Percentiles rank a stretch among this genome's conserved stretches.
These are phyloP conservation scores for Solanum virginianum DNA, from an alignment of 257 asterid genomes.

Conservation along the genomic window DNA sequence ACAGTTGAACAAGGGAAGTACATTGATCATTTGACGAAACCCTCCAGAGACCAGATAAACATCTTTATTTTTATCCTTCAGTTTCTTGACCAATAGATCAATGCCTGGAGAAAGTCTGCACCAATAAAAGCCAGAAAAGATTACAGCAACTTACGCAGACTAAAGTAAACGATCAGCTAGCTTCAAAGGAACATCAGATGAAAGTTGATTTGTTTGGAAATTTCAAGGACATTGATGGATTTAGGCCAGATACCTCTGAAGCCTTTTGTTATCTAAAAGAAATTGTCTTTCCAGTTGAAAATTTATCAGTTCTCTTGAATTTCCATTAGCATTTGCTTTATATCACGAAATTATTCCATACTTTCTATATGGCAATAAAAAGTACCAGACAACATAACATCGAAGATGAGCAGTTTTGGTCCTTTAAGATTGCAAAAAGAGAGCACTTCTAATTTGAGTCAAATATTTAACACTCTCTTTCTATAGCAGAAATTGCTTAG, in stretches of 20 bases:
- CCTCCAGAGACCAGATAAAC: constrained; percentile 91
- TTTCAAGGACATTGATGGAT: neutral
- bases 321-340: neutral
- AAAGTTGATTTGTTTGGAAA: neutral
- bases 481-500: neutral
- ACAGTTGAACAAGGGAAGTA: constrained; percentile 8
- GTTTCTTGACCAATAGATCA: constrained; percentile 61
- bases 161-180: neutral
- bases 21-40: constrained; percentile 93
- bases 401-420: neutral
- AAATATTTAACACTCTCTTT: neutral
- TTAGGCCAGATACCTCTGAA: neutral
- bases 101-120: constrained; percentile 86
- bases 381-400: neutral
- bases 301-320: neutral
- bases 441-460: neutral
- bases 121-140: neutral
- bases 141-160: neutral
- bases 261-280: neutral
- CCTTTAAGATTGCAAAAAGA: neutral
- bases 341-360: neutral
- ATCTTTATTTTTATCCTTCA: constrained; percentile 37
- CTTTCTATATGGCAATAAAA: neutral
- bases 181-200: neutral
- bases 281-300: neutral